Conservation (phyloP, 768 basidiomycete genomes). For the Boletus subcaerulescens region DNA sequence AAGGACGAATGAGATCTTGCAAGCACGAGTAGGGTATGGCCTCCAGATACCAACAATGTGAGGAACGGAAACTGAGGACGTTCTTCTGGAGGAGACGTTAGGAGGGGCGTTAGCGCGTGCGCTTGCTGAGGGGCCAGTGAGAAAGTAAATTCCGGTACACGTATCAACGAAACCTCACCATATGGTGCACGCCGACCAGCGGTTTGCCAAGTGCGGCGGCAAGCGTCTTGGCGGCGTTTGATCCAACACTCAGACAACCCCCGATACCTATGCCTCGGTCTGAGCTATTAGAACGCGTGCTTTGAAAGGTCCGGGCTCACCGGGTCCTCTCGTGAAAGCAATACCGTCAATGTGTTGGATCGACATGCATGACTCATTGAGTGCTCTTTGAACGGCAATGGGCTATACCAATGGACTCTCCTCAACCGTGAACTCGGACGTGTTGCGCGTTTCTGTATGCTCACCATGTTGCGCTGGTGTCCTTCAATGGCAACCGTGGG, state of each 20-base stretch:
- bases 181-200: constrained; percentile 89
- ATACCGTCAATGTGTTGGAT: constrained; percentile 75
- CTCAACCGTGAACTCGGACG: neutral
- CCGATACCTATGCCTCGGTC: constrained; percentile 53
- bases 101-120: constrained; percentile 78
- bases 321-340: constrained; percentile 89
- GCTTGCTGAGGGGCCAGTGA: constrained; percentile 63
- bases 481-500: constrained; percentile 72
- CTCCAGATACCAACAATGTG: constrained; percentile 87
- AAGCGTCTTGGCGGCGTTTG: constrained; percentile 81
- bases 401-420: constrained; percentile 47
- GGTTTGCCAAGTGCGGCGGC: constrained; percentile 78
- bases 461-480: constrained; percentile 78
- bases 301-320: constrained; percentile 32
- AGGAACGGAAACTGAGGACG: constrained; percentile 79
- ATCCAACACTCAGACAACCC: constrained; percentile 76
- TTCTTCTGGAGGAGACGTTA: constrained; percentile 49
- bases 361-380: constrained; percentile 59
- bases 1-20: constrained; percentile 58
- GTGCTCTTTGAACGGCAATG: constrained; percentile 61
- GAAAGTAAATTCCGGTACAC: neutral
- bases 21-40: constrained; percentile 86
- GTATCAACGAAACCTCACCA: constrained; percentile 52
- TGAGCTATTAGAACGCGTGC: neutral
- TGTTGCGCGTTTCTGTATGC: neutral